Percentiles rank a stretch among this genome's conserved stretches.
Evolutionary conservation across 345 rosid genomes (phyloP).

Genomic region (Passiflora organensis): DNA sequence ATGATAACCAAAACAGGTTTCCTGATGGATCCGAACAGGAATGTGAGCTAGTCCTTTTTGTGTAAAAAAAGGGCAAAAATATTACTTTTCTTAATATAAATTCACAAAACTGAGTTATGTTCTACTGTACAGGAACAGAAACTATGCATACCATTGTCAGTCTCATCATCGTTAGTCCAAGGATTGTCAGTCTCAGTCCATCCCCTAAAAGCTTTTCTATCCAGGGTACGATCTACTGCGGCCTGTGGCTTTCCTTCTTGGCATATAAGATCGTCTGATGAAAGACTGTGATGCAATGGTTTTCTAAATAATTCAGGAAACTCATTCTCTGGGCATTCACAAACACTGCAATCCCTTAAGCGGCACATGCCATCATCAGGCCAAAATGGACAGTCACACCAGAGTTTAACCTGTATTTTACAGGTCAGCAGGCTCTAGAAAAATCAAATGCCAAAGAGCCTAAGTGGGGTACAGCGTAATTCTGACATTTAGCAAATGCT

Average conservation of each 20-base stretch:
- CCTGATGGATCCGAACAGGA: background rate
- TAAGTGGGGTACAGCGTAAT: too few relatives aligned
- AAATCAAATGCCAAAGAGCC: background rate
- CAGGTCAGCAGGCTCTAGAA: background rate
- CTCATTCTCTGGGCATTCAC: constrained; percentile 93
- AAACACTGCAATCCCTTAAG: constrained; percentile 90
- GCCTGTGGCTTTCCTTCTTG: constrained; percentile 96
- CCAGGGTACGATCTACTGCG: constrained; percentile 81
- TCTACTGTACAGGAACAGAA: constrained; percentile 7
- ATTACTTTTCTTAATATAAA: constrained; percentile 1
- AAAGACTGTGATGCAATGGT: constrained; percentile 52
- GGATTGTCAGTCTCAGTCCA: constrained; percentile 93
- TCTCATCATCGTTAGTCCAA: constrained; percentile 95
- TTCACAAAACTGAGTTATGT: background rate
- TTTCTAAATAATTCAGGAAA: constrained; percentile 74
- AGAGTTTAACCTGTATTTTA: constrained; percentile 62
- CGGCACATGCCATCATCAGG: constrained; percentile 62
- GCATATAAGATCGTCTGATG: constrained; percentile 88
- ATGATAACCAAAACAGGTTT: too few relatives aligned
- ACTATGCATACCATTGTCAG: constrained; percentile 61
- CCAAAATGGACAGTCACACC: constrained; percentile 77
- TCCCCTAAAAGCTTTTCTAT: constrained; percentile 66
- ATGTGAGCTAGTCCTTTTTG: too few relatives aligned
- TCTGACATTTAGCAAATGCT: too few relatives aligned
- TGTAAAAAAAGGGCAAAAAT: background rate